Percentiles rank a stretch among this genome's conserved stretches.
These are phyloP conservation scores for Artemisia argyi DNA, from an alignment of 129 eudicot genomes.

Conservation along the genomic window DNA sequence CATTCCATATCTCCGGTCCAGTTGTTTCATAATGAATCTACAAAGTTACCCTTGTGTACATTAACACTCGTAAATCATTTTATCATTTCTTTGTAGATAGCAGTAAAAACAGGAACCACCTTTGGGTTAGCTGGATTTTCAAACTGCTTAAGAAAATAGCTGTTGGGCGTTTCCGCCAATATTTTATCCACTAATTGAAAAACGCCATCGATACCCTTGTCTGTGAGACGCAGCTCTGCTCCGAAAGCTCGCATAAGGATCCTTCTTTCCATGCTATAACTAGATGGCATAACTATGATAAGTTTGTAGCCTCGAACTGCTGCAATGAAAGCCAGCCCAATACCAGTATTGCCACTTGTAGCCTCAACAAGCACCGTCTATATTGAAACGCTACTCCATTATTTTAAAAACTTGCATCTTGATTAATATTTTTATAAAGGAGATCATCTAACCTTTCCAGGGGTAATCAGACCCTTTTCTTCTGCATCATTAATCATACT, in stretches of 20 bases:
- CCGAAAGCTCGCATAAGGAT: constrained; percentile 65
- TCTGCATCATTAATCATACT: constrained; percentile 79
- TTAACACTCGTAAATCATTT: background rate
- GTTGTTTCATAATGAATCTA: constrained; percentile 73
- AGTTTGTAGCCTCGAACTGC: constrained; percentile 69
- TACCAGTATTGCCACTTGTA: constrained; percentile 80
- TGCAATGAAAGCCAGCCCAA: constrained; percentile 74
- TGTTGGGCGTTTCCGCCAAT: constrained; percentile 47
- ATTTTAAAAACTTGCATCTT: background rate
- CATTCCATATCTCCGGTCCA: constrained; percentile 74
- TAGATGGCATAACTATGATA: constrained; percentile 53
- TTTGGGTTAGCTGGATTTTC: constrained; percentile 82
- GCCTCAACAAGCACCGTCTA: constrained; percentile 67
- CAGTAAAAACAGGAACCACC: constrained; percentile 31
- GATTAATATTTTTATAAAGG: background rate
- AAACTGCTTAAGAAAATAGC: constrained; percentile 52
- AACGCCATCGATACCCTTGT: constrained; percentile 48
- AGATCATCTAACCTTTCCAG: constrained; percentile 60
- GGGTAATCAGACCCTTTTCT: constrained; percentile 68
- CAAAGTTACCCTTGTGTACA: constrained; percentile 1
- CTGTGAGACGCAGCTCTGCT: constrained; percentile 55
- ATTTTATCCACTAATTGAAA: constrained; percentile 46
- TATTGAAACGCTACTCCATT: background rate
- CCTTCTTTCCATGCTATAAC: constrained; percentile 60
- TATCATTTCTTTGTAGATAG: background rate